Evolutionary conservation across 768 basidiomycete genomes (phyloP), one percentile per base, ranked within the genome.

Genomic region (Macrolepiota fuliginosa): DNA sequence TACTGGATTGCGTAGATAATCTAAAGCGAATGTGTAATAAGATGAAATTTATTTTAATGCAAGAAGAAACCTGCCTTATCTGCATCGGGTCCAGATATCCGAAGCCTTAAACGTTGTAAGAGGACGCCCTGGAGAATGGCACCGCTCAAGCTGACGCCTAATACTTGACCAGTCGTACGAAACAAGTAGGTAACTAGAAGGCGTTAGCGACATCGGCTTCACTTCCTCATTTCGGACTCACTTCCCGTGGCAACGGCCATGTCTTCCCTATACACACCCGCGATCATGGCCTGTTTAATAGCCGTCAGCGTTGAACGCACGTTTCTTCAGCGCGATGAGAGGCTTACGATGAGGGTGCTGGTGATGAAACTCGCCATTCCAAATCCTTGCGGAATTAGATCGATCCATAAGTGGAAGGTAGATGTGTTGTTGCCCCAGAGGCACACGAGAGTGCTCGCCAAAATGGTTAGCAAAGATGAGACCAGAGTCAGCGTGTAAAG

Each of bases 131-230:
- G 96, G 35, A 96, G 76, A 27, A 98, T 72, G 0, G 93, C 89
- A 22, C 94, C 92, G 66, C 88, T 88, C 50, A 96, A 77, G 67
- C 92, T 91, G 57, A 99, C 96, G 37, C 96, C 97, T 58, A 98
- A 81, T 24, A 97, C 97, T 78, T 98, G 96, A 2, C 96, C 96
- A 17, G 92, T 91, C 7, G 94, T 95, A 64, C 96, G 81, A 79
- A 96, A 96, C 51, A 97, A 80, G 74, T 98, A 98, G 35, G 91
- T 92, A 68, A 96, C 94, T 96, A 58, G 51, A 56, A 52, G 50
- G 54, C 29, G 45, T 63, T 35, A 62, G 59, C 56, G 57, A 62
- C 64, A 63, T 54, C 39, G 54, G 63, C 64, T 65, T 54, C 63
- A 61, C 62, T 64, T 54, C 54, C 54, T 55, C 55, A 51, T 58